phyloP scores from a whole-genome alignment of 192 early-diverging fungal genomes.

The Coemansia sp. region DNA sequence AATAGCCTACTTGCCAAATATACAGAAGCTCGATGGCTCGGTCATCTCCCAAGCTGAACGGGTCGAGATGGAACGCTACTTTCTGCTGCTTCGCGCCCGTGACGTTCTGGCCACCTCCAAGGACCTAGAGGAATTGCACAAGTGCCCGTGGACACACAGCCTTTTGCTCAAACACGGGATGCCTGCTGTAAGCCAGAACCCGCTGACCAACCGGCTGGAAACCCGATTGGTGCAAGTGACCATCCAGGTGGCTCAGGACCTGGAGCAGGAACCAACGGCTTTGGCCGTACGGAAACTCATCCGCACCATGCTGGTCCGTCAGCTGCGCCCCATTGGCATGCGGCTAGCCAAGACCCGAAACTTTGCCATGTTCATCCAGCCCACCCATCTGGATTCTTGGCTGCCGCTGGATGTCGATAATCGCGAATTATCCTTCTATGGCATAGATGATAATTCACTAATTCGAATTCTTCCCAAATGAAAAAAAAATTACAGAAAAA shows the following conservation, averaged over 20 bases:
- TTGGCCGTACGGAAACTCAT: slow-evolving; percentile 10
- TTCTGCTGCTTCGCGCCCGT: slow-evolving; percentile 22
- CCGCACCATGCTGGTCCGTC: slow-evolving; percentile 35
- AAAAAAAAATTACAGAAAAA: not conserved
- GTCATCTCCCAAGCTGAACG: slow-evolving; percentile 22
- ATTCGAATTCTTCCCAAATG: slow-evolving; percentile 13
- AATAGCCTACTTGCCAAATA: slow-evolving; percentile 13
- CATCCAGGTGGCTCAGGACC: not conserved
- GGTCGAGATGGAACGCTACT: slow-evolving; percentile 50
- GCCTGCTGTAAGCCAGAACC: not conserved
- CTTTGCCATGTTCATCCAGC: not conserved
- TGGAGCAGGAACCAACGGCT: not conserved
- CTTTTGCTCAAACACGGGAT: slow-evolving; percentile 24
- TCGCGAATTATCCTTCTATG: slow-evolving; percentile 33
- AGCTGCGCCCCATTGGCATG: slow-evolving; percentile 23
- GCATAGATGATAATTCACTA: slow-evolving; percentile 18
- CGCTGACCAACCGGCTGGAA: not conserved
- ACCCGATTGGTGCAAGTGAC: not conserved
- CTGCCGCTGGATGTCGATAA: slow-evolving; percentile 20
- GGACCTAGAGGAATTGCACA: no score
- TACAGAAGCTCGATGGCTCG: slow-evolving; percentile 31
- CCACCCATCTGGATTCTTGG: slow-evolving; percentile 12
- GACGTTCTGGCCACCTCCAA: not conserved
- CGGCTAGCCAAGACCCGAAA: slow-evolving; percentile 19
- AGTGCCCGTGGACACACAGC: slow-evolving; percentile 16